phyloP scores from a whole-genome alignment of 768 basidiomycete genomes.

The Termitomyces sp. region DNA sequence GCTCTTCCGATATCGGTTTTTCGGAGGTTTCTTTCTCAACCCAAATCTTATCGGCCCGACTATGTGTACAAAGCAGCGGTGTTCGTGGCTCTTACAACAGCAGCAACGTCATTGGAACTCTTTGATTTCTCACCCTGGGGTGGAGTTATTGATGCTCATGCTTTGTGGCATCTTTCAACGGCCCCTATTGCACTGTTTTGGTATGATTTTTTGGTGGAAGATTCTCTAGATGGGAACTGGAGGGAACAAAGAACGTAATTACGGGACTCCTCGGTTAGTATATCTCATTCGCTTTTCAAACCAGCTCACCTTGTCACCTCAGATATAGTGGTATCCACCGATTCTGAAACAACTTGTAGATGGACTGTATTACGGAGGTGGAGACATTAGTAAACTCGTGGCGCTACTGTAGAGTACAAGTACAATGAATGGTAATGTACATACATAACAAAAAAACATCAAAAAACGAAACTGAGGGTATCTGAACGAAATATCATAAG shows the following conservation, averaged over 20 bases:
- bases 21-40: constrained; percentile 49
- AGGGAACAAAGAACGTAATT: constrained; percentile 32
- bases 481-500: neutral
- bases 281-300: too few species aligned
- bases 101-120: constrained; percentile 77
- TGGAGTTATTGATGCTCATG: constrained; percentile 84
- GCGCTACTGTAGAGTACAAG: neutral
- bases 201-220: constrained; percentile 82
- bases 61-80: constrained; percentile 51
- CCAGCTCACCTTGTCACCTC: neutral
- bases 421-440: neutral
- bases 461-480: neutral
- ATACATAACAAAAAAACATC: neutral
- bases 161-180: constrained; percentile 90
- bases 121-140: constrained; percentile 85
- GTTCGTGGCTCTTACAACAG: constrained; percentile 68
- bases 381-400: neutral
- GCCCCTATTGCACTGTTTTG: constrained; percentile 73
- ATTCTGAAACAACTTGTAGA: neutral
- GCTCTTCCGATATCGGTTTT: constrained; percentile 52
- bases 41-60: constrained; percentile 55
- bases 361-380: neutral
- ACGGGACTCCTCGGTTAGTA: neutral
- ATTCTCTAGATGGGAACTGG: constrained; percentile 72
- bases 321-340: neutral